Evolutionary conservation across 2,329 filamentous ascomycete genomes (phyloP).

Genomic region (Trichophyton simii): DNA sequence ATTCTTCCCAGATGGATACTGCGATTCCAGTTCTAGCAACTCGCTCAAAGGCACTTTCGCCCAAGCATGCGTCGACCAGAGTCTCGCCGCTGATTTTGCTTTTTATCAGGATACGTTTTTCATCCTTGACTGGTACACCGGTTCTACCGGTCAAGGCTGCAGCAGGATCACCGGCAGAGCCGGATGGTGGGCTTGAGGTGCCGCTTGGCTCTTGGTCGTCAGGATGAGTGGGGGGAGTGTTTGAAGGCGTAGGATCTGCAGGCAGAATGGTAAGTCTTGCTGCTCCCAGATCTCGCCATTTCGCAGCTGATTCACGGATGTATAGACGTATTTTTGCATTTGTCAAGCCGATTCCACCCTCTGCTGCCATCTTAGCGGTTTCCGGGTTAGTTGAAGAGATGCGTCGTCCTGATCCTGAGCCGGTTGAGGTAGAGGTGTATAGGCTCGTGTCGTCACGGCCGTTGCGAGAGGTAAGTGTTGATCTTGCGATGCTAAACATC

Average conservation of each 20-base stretch:
- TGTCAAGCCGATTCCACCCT: conserved; percentile 50
- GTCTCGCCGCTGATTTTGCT: conserved; percentile 55
- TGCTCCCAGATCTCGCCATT: conserved; percentile 86
- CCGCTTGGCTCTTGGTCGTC: conserved; percentile 21
- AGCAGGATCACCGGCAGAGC: conserved; percentile 16
- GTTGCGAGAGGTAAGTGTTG: conserved; percentile 52
- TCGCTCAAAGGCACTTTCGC: conserved; percentile 71
- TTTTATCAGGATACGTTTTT: conserved; percentile 75
- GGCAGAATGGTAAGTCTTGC: conserved; percentile 71
- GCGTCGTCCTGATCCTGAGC: conserved; percentile 27
- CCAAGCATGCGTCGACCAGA: conserved; percentile 71
- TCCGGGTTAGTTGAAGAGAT: conserved; percentile 29
- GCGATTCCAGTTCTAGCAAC: conserved; percentile 78
- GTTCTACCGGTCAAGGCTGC: conserved; percentile 11
- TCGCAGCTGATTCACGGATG: conserved; percentile 57
- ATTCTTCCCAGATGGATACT: conserved; percentile 75
- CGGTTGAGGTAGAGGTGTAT: conserved; percentile 43
- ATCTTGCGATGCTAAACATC: conserved; percentile 71
- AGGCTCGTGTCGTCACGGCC: conserved; percentile 42
- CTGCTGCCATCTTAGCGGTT: conserved; percentile 39
- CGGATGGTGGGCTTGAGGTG: conserved; percentile 9
- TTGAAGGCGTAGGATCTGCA: conserved; percentile 23
- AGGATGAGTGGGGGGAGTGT: conserved; percentile 41
- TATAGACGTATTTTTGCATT: conserved; percentile 83
- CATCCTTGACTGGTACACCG: conserved; percentile 47